phyloP scores from a whole-genome alignment of 2,329 filamentous ascomycete species.

The Cladosporium sp. region DNA sequence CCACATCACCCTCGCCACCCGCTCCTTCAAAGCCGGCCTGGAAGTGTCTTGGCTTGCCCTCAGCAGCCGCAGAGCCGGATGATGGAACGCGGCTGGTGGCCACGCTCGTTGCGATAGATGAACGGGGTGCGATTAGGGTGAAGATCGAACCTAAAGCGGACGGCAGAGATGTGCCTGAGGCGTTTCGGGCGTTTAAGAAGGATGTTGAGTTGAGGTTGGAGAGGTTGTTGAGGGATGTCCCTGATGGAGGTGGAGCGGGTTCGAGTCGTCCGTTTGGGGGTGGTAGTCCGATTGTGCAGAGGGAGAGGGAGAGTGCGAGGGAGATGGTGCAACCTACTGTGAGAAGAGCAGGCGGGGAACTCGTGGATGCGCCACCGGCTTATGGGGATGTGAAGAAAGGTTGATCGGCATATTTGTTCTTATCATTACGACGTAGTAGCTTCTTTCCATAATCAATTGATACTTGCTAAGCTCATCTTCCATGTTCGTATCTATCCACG shows the following conservation, averaged over 20 bases:
- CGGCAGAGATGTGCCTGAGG: constrained; percentile 21
- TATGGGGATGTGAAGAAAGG: constrained; percentile 14
- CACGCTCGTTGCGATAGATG: constrained; percentile 19
- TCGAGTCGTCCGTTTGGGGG: too few species aligned
- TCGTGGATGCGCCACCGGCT: constrained; percentile 12
- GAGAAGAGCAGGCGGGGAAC: neutral
- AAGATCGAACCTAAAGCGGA: constrained; percentile 21
- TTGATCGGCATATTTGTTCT: neutral
- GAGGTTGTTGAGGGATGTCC: constrained; percentile 17
- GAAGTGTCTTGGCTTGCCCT: neutral
- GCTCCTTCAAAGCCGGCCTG: neutral
- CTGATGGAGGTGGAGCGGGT: constrained; percentile 8
- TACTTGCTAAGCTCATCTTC: too few species aligned
- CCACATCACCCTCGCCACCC: neutral
- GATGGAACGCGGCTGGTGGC: constrained; percentile 18
- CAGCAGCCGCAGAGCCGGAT: neutral
- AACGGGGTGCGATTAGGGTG: constrained; percentile 20
- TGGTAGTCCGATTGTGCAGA: neutral
- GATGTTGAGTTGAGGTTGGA: constrained; percentile 23
- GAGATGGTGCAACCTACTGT: neutral
- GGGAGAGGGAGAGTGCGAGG: neutral
- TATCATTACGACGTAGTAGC: too few species aligned
- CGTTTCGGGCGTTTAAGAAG: constrained; percentile 21
- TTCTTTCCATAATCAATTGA: too few species aligned
- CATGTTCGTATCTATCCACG: too few species aligned